phyloP scores from a whole-genome alignment of 306 rosid genomes.

The Malus asiatica region DNA sequence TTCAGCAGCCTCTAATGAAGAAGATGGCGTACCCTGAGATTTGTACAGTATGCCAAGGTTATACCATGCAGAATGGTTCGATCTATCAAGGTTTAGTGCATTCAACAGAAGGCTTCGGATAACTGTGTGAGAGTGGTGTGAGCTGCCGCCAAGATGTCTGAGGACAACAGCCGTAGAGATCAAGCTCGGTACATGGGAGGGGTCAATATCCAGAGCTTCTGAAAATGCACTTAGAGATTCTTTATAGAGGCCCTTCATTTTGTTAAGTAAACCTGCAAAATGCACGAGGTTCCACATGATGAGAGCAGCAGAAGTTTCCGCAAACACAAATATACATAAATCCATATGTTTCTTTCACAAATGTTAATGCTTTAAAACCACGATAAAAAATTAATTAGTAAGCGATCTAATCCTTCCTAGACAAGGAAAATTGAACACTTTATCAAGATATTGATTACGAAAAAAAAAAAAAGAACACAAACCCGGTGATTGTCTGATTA shows the following conservation, averaged over 20 bases:
- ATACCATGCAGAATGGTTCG: slow-evolving; percentile 70
- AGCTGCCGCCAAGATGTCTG: slow-evolving; percentile 21
- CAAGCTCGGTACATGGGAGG: slow-evolving; percentile 63
- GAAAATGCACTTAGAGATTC: slow-evolving; percentile 58
- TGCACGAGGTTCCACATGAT: neutral
- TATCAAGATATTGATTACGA: neutral
- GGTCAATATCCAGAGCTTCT: slow-evolving; percentile 58
- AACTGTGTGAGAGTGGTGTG: slow-evolving; percentile 17
- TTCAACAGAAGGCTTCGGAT: slow-evolving; percentile 63
- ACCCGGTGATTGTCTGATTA: neutral
- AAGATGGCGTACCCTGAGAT: slow-evolving; percentile 39
- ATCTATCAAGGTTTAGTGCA: slow-evolving; percentile 54
- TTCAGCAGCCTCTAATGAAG: slow-evolving; percentile 55
- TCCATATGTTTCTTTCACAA: neutral
- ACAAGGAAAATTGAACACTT: neutral
- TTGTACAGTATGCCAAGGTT: slow-evolving; percentile 67
- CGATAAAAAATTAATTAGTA: neutral
- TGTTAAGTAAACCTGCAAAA: slow-evolving; percentile 49
- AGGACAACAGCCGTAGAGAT: slow-evolving; percentile 56
- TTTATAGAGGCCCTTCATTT: slow-evolving; percentile 58
- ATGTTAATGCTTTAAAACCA: neutral
- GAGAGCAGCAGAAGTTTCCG: neutral
- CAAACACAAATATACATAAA: neutral
- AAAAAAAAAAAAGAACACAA: neutral
- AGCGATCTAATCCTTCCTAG: neutral